Evolutionary conservation across 139 green algal genomes (phyloP), one percentile per base, ranked within the genome.

Genomic region (Chlamydomonas incerta): DNA sequence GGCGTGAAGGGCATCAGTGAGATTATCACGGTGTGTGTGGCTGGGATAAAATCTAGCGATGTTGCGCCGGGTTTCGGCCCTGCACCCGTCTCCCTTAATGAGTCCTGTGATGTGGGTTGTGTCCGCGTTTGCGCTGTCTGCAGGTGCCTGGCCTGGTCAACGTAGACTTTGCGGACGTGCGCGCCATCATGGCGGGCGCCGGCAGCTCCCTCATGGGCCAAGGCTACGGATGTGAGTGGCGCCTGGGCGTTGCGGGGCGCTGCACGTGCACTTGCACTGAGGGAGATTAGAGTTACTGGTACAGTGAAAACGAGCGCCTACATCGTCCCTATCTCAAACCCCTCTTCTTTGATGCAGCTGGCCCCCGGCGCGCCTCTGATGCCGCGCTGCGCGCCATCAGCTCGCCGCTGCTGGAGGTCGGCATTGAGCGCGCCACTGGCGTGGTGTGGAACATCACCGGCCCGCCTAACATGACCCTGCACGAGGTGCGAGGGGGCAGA

Each of bases 381-480:
- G 94, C 95, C 34, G 95, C 95, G 9, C 80, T 95, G 57, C 87
- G 87, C 31, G 97, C 97, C 50, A 97, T 97, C 75, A 93, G 91
- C 29, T 96, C 92, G 5, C 96, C 97, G 46, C 93, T 99, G 74
- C 91, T 99, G 77, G 97, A 99, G 60, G 76, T 97, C 18, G 95
- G 96, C 85, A 98, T 99, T 74, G 93, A 98, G 35, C 92, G 94
- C 47, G 97, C 97, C 10, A 99, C 97, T 1, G 97, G 97, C 85
- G 97, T 99, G 57, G 96, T 99, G 67, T 99, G 96, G 95, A 99
- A 99, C 94, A 98, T 99, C 91, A 98, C 97, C 11, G 97, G 97
- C 2, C 94, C 95, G 18, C 75, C 81, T 5, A 96, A 98, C 89
- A 93, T 99, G 87, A 98, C 93, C 0, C 90, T 98, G 60, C 94